Conservation (phyloP, 768 basidiomycete genomes). For the Suillus bovinus region DNA sequence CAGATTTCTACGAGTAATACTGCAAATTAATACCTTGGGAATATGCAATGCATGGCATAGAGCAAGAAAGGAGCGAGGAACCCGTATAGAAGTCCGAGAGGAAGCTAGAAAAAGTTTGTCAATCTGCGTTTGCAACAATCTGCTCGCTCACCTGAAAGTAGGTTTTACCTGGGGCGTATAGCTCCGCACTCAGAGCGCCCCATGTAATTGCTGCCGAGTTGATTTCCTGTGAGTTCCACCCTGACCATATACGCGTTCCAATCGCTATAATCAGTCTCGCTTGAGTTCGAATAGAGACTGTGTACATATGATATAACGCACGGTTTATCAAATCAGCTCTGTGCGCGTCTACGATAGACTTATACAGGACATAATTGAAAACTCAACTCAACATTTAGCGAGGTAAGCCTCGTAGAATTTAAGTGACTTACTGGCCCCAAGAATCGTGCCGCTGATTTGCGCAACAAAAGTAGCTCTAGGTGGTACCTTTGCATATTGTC, state of each 20-base stretch:
- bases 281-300: conserved; percentile 1
- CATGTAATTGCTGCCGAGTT: conserved; percentile 57
- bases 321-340: conserved; percentile 15
- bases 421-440: conserved; percentile 43
- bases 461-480: conserved; percentile 49
- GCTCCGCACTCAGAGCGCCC: conserved; percentile 53
- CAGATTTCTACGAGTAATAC: neutral
- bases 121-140: conserved; percentile 3
- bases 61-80: conserved; percentile 31
- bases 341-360: conserved; percentile 17
- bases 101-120: conserved; percentile 9
- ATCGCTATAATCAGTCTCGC: conserved; percentile 12
- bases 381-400: conserved; percentile 8
- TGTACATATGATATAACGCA: conserved; percentile 2
- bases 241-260: conserved; percentile 19
- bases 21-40: conserved; percentile 18
- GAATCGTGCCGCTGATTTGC: conserved; percentile 50
- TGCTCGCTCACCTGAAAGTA: conserved; percentile 38
- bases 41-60: conserved; percentile 23
- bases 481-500: conserved; percentile 55
- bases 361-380: conserved; percentile 24
- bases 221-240: conserved; percentile 51
- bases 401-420: neutral
- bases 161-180: conserved; percentile 49
- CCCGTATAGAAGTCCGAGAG: conserved; percentile 33